Base-by-base conservation (phyloP, 2,329 filamentous ascomycete species). In the Bretziella fagacearum region DNA sequence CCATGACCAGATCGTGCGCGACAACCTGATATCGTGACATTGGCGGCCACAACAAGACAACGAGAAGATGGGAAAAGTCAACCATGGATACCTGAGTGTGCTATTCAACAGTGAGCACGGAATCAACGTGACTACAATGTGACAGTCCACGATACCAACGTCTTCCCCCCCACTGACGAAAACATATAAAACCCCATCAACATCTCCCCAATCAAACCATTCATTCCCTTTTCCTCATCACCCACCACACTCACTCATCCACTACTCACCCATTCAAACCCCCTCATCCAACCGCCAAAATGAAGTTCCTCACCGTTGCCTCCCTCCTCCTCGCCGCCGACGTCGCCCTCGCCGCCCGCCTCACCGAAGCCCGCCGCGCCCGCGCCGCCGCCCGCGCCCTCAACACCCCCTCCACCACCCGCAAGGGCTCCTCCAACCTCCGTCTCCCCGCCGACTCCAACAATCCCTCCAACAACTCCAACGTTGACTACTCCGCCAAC, bases 401-500 rank as follows among this genome's bases (percentile, higher is more conserved):
- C 17, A 23, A 41, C 23, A 26, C 26, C 13, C n/a, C 15, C 20
- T 20, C 30, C 39, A 25, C 46, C 17, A 35, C 29, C 17, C 46
- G 46, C 29, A 18, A 27, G 6, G 44, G 46, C 30, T 29, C 26
- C 22, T 29, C 37, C 29, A 23, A 41, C 39, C 46, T 48, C n/a
- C 46, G 39, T 29, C 39, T 43, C 30, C 30, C 39, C 46, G 30
- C 39, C 39, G 30, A 36, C n/a, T 17, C 13, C 22, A 43, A 37
- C 30, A 23, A 15, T 20, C 20, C 29, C 46, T n/a, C 29, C 46
- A 37, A 48, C 39, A 25, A 22, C 46, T 15, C 27, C 39, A 37
- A 48, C 39, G 46, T 36, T 22, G 45, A 56, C 26, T 57, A 54
- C 51, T 57, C 55, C 2, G 47, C 45, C 47, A 58, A 58, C 55